Evolutionary conservation across 2,329 filamentous ascomycete species (phyloP).

Genomic region (Cercospora beticola): DNA sequence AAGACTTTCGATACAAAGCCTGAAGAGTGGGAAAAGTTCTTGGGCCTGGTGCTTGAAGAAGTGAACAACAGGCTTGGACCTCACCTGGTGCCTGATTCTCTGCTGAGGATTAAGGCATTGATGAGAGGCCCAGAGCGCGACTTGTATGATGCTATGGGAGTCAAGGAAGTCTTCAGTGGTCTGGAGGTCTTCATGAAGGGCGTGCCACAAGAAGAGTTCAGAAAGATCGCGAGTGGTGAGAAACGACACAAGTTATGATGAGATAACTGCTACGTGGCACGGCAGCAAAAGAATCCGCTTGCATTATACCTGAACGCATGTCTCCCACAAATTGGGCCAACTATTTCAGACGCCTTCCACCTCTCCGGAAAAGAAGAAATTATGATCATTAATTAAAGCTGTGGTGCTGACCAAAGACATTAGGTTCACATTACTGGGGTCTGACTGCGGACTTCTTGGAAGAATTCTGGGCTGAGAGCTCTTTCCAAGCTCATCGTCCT

Average conservation of each 20-base stretch:
- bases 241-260: conserved; percentile 87
- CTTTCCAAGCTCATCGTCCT: conserved; percentile 5
- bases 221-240: conserved; percentile 77
- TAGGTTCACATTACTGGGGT: neutral
- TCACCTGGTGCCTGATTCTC: conserved; percentile 75
- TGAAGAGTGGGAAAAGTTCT: conserved; percentile 67
- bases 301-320: neutral
- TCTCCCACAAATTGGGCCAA: neutral
- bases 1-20: conserved; percentile 66
- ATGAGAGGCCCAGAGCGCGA: conserved; percentile 73
- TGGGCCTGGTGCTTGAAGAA: conserved; percentile 70
- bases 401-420: neutral
- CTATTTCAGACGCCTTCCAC: neutral
- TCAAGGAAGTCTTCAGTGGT: conserved; percentile 81
- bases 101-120: conserved; percentile 81
- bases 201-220: conserved; percentile 84
- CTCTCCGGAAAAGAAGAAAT: neutral
- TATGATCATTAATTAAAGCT: neutral
- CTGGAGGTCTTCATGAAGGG: conserved; percentile 77
- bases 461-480: conserved; percentile 3
- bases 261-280: neutral
- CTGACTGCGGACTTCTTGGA: conserved; percentile 1
- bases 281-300: neutral
- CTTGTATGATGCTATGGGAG: conserved; percentile 71
- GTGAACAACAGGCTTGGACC: conserved; percentile 76